Evolutionary conservation across 768 basidiomycete genomes (phyloP), one percentile per base, ranked within the genome.

Genomic region (Agrocybe chaxingu): DNA sequence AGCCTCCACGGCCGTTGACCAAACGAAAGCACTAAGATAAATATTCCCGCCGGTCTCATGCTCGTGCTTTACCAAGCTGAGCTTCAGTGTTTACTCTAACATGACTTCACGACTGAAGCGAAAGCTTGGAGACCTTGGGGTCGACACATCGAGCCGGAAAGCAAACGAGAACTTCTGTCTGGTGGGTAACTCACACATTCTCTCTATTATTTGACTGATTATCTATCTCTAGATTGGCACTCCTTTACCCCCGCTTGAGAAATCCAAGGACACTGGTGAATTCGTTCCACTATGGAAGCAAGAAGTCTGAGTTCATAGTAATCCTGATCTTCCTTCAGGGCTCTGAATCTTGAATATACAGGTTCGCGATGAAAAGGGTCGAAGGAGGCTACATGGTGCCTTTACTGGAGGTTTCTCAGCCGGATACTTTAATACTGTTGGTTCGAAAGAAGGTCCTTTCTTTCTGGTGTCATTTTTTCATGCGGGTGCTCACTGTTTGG

Each of bases 281-380:
- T 98, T 95, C 65, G 93, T 98, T 24, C 96, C 97, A 0, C 68
- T 97, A 48, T 98, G 97, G 96, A 92, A 98, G 65, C 97, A 98
- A 76, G 95, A 98, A 58, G 93, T 92, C 60, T 51, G 79, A 55
- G 57, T 50, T 47, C 8, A 52, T 51, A 10, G 24, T 51, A 51
- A 52, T 57, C 33, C 35, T 50, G 45, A 29, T 12, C 32, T 48
- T 35, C 42, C 47, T 41, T 45, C 45, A 18, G 42, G 33, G 49
- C 9, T 45, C 52, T 59, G 52, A 57, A 52, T 58, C 48, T 44
- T 18, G 33, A 59, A 42, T 24, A 40, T 29, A 43, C 43, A 93
- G 89, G 92, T 93, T 8, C 78, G 89, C 58, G 95, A 98, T 71
- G 95, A 98, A 69, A 84, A 97, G 63, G 93, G 94, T 31, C 80